Conservation (phyloP, 192 early-diverging fungal species). For the Coemansia asiatica region DNA sequence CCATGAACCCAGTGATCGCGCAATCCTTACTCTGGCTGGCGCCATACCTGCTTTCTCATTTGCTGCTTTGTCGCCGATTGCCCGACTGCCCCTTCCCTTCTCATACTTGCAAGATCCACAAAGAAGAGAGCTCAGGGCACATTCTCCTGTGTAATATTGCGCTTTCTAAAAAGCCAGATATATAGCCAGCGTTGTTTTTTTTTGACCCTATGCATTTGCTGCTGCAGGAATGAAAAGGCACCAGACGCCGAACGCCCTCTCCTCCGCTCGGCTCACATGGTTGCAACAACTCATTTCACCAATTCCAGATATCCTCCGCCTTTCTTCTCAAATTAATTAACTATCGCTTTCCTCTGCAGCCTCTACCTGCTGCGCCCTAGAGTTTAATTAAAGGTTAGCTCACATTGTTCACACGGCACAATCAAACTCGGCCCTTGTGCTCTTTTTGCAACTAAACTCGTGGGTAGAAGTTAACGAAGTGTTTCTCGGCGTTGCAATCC, state of each 20-base stretch:
- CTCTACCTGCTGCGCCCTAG: too few relatives aligned
- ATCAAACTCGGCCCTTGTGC: too few relatives aligned
- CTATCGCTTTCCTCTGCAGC: not conserved
- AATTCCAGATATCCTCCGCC: not conserved
- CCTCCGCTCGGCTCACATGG: not conserved
- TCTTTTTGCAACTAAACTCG: too few relatives aligned
- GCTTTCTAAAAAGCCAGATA: too few relatives aligned
- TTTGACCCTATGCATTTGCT: too few relatives aligned
- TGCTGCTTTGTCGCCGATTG: constrained; percentile 1
- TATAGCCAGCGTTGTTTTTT: not conserved
- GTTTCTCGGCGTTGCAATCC: too few relatives aligned
- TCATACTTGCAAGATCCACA: not conserved
- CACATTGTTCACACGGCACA: too few relatives aligned
- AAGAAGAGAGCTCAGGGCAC: not conserved
- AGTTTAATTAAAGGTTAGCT: not conserved
- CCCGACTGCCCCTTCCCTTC: not conserved
- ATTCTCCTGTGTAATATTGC: not conserved
- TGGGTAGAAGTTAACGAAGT: too few relatives aligned
- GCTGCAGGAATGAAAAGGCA: too few relatives aligned
- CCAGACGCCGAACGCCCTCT: not conserved
- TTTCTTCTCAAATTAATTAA: not conserved
- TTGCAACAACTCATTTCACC: not conserved
- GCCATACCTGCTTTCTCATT: not conserved
- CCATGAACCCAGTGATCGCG: not conserved
- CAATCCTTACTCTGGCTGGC: not conserved